These are phyloP conservation scores for Pugionium dolabratum DNA, from an alignment of 345 rosid species.

Conservation along the genomic window DNA sequence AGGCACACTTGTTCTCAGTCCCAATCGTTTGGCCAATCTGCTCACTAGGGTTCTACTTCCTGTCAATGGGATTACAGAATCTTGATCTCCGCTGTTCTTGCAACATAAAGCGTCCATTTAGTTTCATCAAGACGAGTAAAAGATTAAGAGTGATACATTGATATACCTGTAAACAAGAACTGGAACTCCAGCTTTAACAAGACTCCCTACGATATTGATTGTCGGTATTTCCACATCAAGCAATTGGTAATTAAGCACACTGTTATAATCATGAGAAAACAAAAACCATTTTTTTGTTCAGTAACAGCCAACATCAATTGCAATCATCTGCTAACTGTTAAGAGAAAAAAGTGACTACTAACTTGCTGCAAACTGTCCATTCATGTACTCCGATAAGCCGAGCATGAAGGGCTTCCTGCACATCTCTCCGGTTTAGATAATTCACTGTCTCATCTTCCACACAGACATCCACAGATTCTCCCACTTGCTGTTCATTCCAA, in stretches of 20 bases:
- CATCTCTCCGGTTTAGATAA: slow-evolving; percentile 85
- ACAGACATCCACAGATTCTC: slow-evolving; percentile 83
- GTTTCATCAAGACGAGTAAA: neutral
- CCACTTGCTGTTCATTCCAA: slow-evolving; percentile 57
- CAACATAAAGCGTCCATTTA: slow-evolving; percentile 1
- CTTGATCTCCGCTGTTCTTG: slow-evolving; percentile 85
- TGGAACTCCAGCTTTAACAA: slow-evolving; percentile 72
- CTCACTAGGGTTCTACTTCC: slow-evolving; percentile 76
- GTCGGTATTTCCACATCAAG: slow-evolving; percentile 84
- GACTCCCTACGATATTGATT: slow-evolving; percentile 56
- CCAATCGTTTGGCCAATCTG: slow-evolving; percentile 57
- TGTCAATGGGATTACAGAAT: slow-evolving; percentile 88
- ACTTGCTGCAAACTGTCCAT: slow-evolving; percentile 97
- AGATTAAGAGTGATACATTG: slow-evolving; percentile 2
- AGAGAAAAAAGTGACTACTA: slow-evolving; percentile 34
- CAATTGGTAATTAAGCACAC: slow-evolving; percentile 78
- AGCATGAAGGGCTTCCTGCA: slow-evolving; percentile 89
- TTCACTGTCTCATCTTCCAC: slow-evolving; percentile 92
- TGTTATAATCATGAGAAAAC: slow-evolving; percentile 35
- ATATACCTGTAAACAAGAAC: slow-evolving; percentile 80
- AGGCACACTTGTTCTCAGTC: slow-evolving; percentile 62
- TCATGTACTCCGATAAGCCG: slow-evolving; percentile 73
- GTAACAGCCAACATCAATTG: slow-evolving; percentile 5
- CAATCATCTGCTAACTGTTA: slow-evolving; percentile 12
- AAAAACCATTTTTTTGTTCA: neutral